A percentile compares a stretch with the other conserved stretches of the same genome.
phyloP scores from a whole-genome alignment of 164 flowering plant species.

The Aristolochia californica region DNA sequence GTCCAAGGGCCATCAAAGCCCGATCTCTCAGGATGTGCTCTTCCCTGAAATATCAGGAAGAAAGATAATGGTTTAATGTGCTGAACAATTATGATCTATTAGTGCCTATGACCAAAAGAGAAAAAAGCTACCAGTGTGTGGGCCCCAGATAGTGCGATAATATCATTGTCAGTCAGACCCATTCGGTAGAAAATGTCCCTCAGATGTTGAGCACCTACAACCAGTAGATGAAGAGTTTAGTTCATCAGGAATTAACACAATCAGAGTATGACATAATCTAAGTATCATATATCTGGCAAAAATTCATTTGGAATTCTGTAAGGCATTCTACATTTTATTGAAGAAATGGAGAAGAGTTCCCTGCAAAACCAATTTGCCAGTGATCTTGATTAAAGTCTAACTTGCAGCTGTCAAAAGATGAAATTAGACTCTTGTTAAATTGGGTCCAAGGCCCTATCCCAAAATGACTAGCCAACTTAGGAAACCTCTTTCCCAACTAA shows the following conservation, averaged over 20 bases:
- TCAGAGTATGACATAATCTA: too few relatives aligned
- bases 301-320: not conserved
- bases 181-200: conserved; percentile 67
- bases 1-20: conserved; percentile 97
- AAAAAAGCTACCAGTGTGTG: conserved; percentile 61
- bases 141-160: conserved; percentile 84
- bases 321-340: not conserved
- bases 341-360: too few relatives aligned
- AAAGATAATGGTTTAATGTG: not conserved
- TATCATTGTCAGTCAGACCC: conserved; percentile 91
- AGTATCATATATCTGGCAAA: not conserved
- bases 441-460: too few relatives aligned
- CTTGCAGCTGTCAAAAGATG: too few relatives aligned
- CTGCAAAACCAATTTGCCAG: too few relatives aligned
- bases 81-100: not conserved
- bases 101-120: too few relatives aligned
- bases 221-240: too few relatives aligned
- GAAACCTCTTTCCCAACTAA: too few relatives aligned
- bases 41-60: conserved; percentile 39
- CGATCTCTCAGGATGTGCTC: conserved; percentile 78
- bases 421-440: too few relatives aligned
- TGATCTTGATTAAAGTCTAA: too few relatives aligned
- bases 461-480: too few relatives aligned
- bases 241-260: conserved; percentile 3
- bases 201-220: conserved; percentile 62